Evolutionary conservation across 176 grass and related monocot species (phyloP).

Genomic region (Ananas comosus): DNA sequence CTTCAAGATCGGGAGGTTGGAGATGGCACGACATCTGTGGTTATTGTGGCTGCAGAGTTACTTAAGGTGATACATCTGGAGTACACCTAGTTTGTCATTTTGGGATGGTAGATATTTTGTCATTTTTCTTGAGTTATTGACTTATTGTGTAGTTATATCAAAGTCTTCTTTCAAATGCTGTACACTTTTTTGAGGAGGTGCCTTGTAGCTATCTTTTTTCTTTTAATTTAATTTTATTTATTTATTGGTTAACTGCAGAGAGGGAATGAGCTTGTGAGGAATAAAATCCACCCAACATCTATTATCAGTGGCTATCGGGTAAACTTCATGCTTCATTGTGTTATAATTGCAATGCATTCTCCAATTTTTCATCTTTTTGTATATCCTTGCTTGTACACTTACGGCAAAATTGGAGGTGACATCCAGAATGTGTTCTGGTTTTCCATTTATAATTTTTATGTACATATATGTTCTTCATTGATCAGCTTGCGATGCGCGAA

Average conservation of each 20-base stretch:
- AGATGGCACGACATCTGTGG: conserved; percentile 92
- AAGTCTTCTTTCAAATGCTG: neutral
- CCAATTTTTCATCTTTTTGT: neutral
- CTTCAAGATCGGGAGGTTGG: conserved; percentile 97
- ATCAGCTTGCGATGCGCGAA: conserved; percentile 92
- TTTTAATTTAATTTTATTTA: too few relatives aligned
- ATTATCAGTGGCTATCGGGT: conserved; percentile 98
- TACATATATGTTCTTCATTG: conserved; percentile 14
- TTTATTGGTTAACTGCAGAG: conserved; percentile 38
- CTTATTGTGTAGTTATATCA: neutral
- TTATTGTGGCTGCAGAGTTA: conserved; percentile 79
- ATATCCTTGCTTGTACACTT: neutral
- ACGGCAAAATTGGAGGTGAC: neutral
- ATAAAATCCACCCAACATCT: conserved; percentile 96
- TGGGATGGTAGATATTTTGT: too few relatives aligned
- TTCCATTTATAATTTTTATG: conserved; percentile 1
- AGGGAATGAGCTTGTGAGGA: conserved; percentile 80
- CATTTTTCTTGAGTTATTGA: neutral
- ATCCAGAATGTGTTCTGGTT: conserved; percentile 5
- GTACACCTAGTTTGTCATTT: too few relatives aligned
- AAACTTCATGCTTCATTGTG: neutral
- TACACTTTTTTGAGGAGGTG: conserved; percentile 6
- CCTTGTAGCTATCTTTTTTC: neutral
- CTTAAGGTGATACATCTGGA: conserved; percentile 55
- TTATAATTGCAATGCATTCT: neutral